Base-by-base conservation (phyloP, 2,329 filamentous ascomycete species). In the Penicillium janthinellum region DNA sequence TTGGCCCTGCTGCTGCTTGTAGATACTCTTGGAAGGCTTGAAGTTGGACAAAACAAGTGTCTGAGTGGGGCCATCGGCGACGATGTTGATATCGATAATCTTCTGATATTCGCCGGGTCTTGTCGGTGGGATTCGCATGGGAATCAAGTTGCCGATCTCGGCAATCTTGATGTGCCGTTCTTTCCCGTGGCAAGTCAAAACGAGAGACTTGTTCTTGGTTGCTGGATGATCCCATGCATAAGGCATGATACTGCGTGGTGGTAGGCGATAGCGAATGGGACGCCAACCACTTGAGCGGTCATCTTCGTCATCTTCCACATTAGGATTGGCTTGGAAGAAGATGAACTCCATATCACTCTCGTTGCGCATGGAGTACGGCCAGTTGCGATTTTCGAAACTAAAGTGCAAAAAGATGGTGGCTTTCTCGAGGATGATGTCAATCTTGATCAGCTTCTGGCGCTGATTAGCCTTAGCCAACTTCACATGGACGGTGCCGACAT, bases 221-320 rank as follows among this genome's bases (percentile, higher is more conserved):
- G 95, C 94, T 1, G 95, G 96, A 77, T 96, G 99, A 73, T 99
- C 96, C 95, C 95, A 99, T 1, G 95, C 94, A 71, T 99, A 99
- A 0, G 96, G 95, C 95, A 99, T 99, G 76, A 99, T 97, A 76
- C 94, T 98, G 61, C 95, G 85, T 12, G 94, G 88, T 2, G 96
- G 96, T 34, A 99, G 82, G 35, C 94, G 89, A 77, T 99, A 99
- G 55, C 92, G 85, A 62, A 99, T 91, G 2, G 92, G 93, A 64
- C 91, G 90, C 91, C 95, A 99, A 4, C 92, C 91, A 55, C 91
- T 93, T 58, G 88, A 81, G 56, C 78, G 83, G 70, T 97, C 91
- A 5, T 84, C 83, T 57, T 94, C 93, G 61, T 97, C 93, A 63
- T 98, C 93, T 61, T 96, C 93, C 10, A 96, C 81, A 68, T 94